Percentiles rank a stretch among this genome's conserved stretches.
Evolutionary conservation across 306 rosid species (phyloP).

Genomic region (Prunus padus): DNA sequence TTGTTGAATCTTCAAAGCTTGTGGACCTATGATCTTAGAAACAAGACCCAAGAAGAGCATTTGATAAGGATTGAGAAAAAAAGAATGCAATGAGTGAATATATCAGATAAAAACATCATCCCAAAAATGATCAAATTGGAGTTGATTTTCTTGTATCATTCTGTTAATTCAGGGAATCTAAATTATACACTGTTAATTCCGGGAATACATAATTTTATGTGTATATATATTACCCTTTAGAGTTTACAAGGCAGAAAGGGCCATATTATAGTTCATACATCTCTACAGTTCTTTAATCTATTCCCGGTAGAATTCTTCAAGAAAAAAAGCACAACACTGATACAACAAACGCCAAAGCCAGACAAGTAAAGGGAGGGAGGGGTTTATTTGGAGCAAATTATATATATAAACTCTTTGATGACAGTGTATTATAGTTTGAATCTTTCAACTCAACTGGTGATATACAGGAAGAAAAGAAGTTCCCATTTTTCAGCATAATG

Average conservation of each 20-base stretch:
- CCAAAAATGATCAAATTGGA: conserved; percentile 2
- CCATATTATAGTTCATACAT: not conserved
- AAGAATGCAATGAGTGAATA: conserved; percentile 32
- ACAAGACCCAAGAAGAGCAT: conserved; percentile 17
- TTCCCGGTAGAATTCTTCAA: not conserved
- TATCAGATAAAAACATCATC: conserved; percentile 23
- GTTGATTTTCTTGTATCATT: conserved; percentile 22
- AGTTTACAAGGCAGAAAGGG: not conserved
- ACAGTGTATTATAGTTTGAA: not conserved
- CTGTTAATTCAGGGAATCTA: conserved; percentile 14
- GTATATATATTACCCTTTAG: conserved; percentile 1
- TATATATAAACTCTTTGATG: not conserved
- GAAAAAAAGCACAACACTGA: not conserved
- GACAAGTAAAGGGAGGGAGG: not conserved
- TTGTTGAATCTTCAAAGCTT: conserved; percentile 18
- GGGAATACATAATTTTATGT: conserved; percentile 12
- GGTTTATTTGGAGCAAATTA: not conserved
- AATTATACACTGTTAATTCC: conserved; percentile 12
- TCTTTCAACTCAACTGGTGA: not conserved
- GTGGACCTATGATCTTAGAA: conserved; percentile 24
- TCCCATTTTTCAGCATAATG: not conserved
- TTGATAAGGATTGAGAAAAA: conserved; percentile 20
- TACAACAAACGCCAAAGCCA: not conserved
- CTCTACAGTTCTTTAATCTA: not conserved
- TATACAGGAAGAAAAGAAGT: not conserved